Conservation (phyloP, 106 monocot genomes). For the Allium cepa region DNA sequence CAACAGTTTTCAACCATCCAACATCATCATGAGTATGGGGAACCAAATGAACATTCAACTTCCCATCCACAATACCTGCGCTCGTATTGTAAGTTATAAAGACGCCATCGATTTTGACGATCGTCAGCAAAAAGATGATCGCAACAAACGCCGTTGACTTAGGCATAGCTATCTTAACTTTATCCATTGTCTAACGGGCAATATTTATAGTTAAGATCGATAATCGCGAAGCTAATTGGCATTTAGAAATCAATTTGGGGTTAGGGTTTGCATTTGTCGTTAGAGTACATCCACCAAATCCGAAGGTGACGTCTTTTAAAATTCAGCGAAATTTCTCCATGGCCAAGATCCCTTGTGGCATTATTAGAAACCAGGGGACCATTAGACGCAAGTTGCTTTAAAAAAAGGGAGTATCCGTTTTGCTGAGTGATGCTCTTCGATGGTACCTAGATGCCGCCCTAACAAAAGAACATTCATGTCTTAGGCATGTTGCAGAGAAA, state of each 20-base stretch:
- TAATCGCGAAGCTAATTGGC: not conserved
- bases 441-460: too few species aligned
- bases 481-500: too few species aligned
- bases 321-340: too few species aligned
- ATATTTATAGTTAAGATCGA: not conserved
- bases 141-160: not conserved
- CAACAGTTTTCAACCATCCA: slow-evolving; percentile 94
- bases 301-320: too few species aligned
- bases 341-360: too few species aligned
- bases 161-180: not conserved
- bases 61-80: slow-evolving; percentile 41
- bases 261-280: not conserved
- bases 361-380: too few species aligned
- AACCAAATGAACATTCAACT: slow-evolving; percentile 83
- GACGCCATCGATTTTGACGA: slow-evolving; percentile 1
- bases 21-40: slow-evolving; percentile 88
- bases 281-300: too few species aligned
- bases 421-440: too few species aligned
- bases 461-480: too few species aligned
- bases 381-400: too few species aligned
- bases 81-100: slow-evolving; percentile 49
- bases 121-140: not conserved
- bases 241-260: not conserved
- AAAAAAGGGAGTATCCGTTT: too few species aligned
- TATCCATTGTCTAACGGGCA: not conserved